phyloP scores from a whole-genome alignment of 148 eudicot species.

The Rhododendron henanense region DNA sequence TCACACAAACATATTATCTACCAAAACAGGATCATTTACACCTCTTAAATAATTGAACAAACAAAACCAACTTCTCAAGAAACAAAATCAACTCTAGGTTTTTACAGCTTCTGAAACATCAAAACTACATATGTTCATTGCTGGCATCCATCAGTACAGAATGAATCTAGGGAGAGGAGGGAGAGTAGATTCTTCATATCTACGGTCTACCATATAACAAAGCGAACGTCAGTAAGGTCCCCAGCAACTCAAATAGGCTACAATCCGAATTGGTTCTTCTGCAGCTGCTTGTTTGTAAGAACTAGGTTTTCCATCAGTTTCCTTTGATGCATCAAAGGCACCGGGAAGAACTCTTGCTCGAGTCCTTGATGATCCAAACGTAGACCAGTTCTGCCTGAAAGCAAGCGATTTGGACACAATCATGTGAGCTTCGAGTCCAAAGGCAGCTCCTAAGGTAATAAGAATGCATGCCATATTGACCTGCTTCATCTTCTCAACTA shows the following conservation, averaged over 20 bases:
- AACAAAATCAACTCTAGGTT: neutral
- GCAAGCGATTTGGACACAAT: constrained; percentile 3
- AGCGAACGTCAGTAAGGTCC: constrained; percentile 9
- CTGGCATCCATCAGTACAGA: neutral
- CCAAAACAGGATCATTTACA: neutral
- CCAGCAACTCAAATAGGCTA: constrained; percentile 18
- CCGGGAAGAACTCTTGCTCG: neutral
- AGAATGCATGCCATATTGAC: constrained; percentile 14
- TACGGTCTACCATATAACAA: neutral
- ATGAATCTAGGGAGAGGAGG: neutral
- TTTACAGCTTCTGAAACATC: neutral
- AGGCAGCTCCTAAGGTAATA: constrained; percentile 20
- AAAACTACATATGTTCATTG: neutral
- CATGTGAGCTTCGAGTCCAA: neutral
- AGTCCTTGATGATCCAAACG: neutral
- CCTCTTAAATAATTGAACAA: neutral
- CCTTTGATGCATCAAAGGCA: constrained; percentile 1
- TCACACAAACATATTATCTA: neutral
- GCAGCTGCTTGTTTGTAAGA: neutral
- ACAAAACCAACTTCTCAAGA: neutral
- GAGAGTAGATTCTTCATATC: neutral
- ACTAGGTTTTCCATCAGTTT: neutral
- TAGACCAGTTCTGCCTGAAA: neutral
- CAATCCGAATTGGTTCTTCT: constrained; percentile 10
- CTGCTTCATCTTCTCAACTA: constrained; percentile 4